phyloP scores from a whole-genome alignment of 306 rosid genomes.

The Rosa lucieae region DNA sequence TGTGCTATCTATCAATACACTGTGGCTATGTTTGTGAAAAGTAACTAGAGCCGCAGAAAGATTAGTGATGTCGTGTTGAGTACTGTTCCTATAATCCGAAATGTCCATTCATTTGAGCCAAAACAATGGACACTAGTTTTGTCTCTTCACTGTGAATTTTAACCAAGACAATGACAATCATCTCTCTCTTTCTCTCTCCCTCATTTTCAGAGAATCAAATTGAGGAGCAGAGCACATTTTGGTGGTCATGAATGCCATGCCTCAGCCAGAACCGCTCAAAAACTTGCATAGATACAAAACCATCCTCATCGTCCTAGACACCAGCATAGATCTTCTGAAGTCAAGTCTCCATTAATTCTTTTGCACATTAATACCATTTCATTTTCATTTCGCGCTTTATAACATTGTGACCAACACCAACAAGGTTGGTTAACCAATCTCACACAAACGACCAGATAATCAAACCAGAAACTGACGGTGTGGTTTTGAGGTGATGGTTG shows the following conservation, averaged over 20 bases:
- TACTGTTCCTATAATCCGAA: background rate
- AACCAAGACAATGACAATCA: background rate
- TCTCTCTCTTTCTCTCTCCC: background rate
- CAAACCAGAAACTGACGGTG: too few relatives aligned
- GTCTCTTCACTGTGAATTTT: background rate
- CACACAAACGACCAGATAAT: too few relatives aligned
- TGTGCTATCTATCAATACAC: background rate
- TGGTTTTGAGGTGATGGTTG: too few relatives aligned
- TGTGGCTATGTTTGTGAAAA: background rate
- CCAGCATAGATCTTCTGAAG: background rate
- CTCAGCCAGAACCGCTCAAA: background rate
- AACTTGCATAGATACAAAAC: background rate
- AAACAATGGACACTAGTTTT: background rate
- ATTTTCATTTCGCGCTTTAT: too few relatives aligned
- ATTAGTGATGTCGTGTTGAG: background rate
- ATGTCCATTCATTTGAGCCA: background rate
- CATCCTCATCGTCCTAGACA: background rate
- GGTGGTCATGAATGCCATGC: background rate
- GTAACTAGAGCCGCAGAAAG: background rate
- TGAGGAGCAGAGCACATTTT: background rate
- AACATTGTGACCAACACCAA: too few relatives aligned
- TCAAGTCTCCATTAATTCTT: too few relatives aligned
- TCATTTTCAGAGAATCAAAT: background rate
- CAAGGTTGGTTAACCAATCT: too few relatives aligned
- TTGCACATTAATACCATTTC: too few relatives aligned